Conservation (phyloP, 2,329 filamentous ascomycete species). For the Trichoderma guizhouense region DNA sequence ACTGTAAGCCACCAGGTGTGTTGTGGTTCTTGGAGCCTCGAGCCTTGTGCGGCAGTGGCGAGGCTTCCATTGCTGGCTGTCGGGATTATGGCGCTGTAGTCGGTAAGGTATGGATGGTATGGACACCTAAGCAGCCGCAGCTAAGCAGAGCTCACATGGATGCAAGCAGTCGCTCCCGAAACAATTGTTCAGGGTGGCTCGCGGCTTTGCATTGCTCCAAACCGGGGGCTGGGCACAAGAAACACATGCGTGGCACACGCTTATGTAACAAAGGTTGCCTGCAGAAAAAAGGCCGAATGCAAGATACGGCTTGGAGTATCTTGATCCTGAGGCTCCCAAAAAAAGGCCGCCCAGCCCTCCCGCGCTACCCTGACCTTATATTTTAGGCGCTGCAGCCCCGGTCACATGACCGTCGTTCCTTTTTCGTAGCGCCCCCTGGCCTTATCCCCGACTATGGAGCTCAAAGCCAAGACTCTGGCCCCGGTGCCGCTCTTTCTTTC, state of each 20-base stretch:
- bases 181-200: neutral
- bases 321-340: conserved; percentile 14
- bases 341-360: neutral
- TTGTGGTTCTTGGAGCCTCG: neutral
- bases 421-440: neutral
- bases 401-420: conserved; percentile 11
- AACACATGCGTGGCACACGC: neutral
- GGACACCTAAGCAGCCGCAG: neutral
- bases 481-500: neutral
- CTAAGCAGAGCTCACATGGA: neutral
- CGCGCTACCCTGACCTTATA: conserved; percentile 2
- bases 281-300: conserved; percentile 19
- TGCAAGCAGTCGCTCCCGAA: neutral
- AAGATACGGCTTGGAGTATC: conserved; percentile 14
- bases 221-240: neutral
- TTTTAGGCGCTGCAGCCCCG: neutral
- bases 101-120: too few species aligned
- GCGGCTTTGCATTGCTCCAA: neutral
- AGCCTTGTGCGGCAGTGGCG: neutral
- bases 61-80: neutral
- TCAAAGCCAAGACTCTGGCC: neutral
- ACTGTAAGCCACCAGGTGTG: too few species aligned
- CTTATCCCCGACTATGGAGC: neutral
- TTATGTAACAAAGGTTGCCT: conserved; percentile 18
- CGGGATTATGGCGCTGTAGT: neutral